phyloP scores from a whole-genome alignment of 2,329 filamentous ascomycete species.

The Fusarium miscanthi region DNA sequence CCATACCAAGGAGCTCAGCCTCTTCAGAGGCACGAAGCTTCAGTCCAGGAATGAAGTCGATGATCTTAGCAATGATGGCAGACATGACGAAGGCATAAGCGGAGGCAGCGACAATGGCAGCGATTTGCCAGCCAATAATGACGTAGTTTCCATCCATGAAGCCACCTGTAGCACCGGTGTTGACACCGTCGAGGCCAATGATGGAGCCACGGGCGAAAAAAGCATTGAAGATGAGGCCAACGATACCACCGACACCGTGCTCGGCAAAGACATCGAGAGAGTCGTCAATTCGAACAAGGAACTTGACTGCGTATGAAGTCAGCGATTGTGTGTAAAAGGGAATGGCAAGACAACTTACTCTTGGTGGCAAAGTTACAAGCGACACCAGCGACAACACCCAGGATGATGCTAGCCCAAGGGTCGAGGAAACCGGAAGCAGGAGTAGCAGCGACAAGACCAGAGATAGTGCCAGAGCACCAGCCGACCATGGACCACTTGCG shows the following conservation, averaged over 20 bases:
- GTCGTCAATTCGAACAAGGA: slow-evolving; percentile 73
- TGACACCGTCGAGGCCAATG: slow-evolving; percentile 81
- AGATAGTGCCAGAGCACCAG: slow-evolving; percentile 78
- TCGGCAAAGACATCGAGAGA: slow-evolving; percentile 79
- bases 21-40: slow-evolving; percentile 84
- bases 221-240: slow-evolving; percentile 78
- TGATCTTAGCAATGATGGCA: slow-evolving; percentile 76
- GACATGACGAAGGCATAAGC: slow-evolving; percentile 80
- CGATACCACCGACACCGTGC: slow-evolving; percentile 75
- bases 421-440: slow-evolving; percentile 76
- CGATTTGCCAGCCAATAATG: slow-evolving; percentile 82
- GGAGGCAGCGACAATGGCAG: slow-evolving; percentile 75
- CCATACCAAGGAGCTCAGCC: slow-evolving; percentile 87
- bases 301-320: slow-evolving; percentile 60
- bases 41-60: slow-evolving; percentile 81
- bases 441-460: slow-evolving; percentile 76
- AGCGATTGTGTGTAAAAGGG: not conserved
- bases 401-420: slow-evolving; percentile 73
- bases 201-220: slow-evolving; percentile 77
- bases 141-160: slow-evolving; percentile 81
- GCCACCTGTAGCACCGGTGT: slow-evolving; percentile 73
- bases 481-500: slow-evolving; percentile 90
- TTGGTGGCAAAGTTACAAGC: slow-evolving; percentile 77
- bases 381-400: slow-evolving; percentile 74
- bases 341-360: slow-evolving; percentile 45